phyloP scores from a whole-genome alignment of 805 yeast genomes.

The Lipomyces japonicus region DNA sequence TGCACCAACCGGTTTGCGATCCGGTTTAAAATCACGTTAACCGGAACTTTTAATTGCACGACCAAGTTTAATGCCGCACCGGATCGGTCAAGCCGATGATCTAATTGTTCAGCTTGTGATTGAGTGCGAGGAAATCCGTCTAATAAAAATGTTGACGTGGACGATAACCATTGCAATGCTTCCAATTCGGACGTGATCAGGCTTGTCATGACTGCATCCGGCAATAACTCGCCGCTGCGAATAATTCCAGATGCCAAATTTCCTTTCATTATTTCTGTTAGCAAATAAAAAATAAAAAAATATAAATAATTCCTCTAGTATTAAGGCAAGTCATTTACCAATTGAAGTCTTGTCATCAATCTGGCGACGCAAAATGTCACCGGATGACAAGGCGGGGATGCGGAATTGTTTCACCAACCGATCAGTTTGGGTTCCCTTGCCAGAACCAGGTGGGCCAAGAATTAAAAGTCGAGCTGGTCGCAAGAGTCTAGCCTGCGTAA shows the following conservation, averaged over 20 bases:
- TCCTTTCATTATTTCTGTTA: constrained; percentile 30
- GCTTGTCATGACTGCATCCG: constrained; percentile 64
- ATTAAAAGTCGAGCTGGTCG: constrained; percentile 62
- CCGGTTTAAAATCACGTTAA: constrained; percentile 71
- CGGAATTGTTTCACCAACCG: constrained; percentile 52
- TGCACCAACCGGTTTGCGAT: constrained; percentile 86
- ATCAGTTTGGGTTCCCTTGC: constrained; percentile 86
- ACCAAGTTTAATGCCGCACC: constrained; percentile 60
- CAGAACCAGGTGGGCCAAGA: constrained; percentile 93
- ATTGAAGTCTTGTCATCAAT: constrained; percentile 52
- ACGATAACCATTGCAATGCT: constrained; percentile 43
- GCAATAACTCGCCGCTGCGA: constrained; percentile 62
- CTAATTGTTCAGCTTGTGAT: constrained; percentile 63
- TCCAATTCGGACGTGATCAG: constrained; percentile 53
- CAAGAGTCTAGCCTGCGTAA: no score
- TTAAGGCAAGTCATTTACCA: constrained; percentile 43
- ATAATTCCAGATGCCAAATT: constrained; percentile 54
- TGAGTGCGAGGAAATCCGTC: constrained; percentile 91
- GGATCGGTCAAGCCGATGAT: constrained; percentile 38
- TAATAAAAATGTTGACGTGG: constrained; percentile 57
- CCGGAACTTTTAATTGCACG: constrained; percentile 86
- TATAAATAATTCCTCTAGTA: not conserved
- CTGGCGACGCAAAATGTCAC: constrained; percentile 73
- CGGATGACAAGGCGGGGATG: constrained; percentile 68
- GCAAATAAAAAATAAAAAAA: not conserved